phyloP scores from a whole-genome alignment of 306 rosid species.

The Prunus mume region DNA sequence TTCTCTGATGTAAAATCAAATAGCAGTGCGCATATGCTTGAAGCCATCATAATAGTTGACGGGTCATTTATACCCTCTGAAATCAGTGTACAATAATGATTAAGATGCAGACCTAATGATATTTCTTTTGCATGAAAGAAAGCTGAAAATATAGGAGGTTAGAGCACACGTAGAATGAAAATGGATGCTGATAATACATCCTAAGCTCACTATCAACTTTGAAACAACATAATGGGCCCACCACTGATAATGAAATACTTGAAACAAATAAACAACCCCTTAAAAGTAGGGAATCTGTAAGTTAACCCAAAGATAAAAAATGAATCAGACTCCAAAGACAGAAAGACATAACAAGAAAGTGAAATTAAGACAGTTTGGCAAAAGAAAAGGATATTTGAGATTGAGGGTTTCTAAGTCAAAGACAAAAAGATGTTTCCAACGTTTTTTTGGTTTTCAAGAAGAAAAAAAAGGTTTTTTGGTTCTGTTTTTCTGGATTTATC shows the following conservation, averaged over 20 bases:
- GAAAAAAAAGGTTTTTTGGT: background rate
- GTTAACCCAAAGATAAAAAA: background rate
- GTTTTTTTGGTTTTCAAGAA: background rate
- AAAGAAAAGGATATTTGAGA: background rate
- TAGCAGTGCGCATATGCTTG: slow-evolving; percentile 69
- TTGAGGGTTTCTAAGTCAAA: background rate
- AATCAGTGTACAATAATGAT: slow-evolving; percentile 29
- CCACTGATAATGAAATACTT: background rate
- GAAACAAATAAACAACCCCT: background rate
- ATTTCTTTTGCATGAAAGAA: slow-evolving; percentile 1
- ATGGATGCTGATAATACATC: background rate
- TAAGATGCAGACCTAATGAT: slow-evolving; percentile 7
- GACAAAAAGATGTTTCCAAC: background rate
- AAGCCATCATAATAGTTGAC: slow-evolving; percentile 69
- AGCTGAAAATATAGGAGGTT: slow-evolving; percentile 10
- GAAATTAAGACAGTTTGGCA: background rate
- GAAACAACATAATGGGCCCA: background rate
- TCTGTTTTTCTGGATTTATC: background rate
- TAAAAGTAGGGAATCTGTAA: background rate
- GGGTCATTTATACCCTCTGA: slow-evolving; percentile 55
- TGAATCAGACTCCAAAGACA: background rate
- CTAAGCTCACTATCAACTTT: background rate
- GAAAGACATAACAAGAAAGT: background rate
- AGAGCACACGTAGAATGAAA: slow-evolving; percentile 1
- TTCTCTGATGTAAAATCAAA: slow-evolving; percentile 76